Evolutionary conservation across 2,329 filamentous ascomycete genomes (phyloP).

Genomic region (Microcyclospora pomicola): DNA sequence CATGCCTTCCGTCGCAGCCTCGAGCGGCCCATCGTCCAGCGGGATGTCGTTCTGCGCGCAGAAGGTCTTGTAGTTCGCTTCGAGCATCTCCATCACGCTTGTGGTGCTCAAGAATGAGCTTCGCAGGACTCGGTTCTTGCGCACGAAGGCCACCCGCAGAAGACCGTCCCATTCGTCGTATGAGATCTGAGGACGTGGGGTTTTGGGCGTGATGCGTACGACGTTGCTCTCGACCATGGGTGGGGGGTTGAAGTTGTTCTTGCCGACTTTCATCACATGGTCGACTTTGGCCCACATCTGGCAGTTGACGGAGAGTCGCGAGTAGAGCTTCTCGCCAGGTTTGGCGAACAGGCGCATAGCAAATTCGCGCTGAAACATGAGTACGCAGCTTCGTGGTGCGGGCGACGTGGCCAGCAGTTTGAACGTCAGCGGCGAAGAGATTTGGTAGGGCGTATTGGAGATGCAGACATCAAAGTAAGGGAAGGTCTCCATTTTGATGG

Average conservation of each 20-base stretch:
- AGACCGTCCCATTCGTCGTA: slow-evolving; percentile 95
- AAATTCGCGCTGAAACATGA: slow-evolving; percentile 96
- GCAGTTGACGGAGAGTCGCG: slow-evolving; percentile 77
- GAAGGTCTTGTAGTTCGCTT: slow-evolving; percentile 79
- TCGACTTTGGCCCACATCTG: slow-evolving; percentile 75
- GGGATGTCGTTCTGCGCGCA: slow-evolving; percentile 74
- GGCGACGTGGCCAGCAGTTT: slow-evolving; percentile 71
- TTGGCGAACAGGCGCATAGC: slow-evolving; percentile 78
- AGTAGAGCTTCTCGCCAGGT: slow-evolving; percentile 80
- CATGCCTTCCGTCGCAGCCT: slow-evolving; percentile 32
- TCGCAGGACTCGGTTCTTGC: slow-evolving; percentile 83
- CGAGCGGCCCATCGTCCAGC: slow-evolving; percentile 51
- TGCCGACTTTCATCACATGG: slow-evolving; percentile 80
- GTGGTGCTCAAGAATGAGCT: slow-evolving; percentile 68
- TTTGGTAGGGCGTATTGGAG: slow-evolving; percentile 62
- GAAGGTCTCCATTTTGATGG: slow-evolving; percentile 69
- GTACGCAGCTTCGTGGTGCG: slow-evolving; percentile 68
- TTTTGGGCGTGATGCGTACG: slow-evolving; percentile 78
- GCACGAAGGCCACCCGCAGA: slow-evolving; percentile 64
- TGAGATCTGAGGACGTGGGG: slow-evolving; percentile 70
- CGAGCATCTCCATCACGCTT: slow-evolving; percentile 68
- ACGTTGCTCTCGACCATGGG: slow-evolving; percentile 86
- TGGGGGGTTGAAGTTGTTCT: slow-evolving; percentile 92
- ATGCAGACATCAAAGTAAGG: slow-evolving; percentile 75
- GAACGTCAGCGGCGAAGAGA: slow-evolving; percentile 85